Conservation (phyloP, 257 asterid genomes). For the Scutellaria minor region DNA sequence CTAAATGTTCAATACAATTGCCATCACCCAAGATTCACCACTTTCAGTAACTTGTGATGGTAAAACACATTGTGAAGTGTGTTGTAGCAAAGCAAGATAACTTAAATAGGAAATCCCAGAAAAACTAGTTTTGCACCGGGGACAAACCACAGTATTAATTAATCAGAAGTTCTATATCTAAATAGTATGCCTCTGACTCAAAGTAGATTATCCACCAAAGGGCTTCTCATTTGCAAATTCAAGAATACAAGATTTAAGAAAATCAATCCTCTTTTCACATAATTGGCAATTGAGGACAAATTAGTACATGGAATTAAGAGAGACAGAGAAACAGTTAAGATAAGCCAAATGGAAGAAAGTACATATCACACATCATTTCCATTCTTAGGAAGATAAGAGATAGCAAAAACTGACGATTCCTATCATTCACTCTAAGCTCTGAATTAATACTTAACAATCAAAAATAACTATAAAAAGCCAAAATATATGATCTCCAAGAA, state of each 20-base stretch:
- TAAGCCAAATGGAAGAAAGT: no score
- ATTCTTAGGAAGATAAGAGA: not conserved
- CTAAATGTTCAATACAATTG: not conserved
- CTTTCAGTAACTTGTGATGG: not conserved
- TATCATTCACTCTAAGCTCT: not conserved
- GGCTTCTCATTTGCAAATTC: not conserved
- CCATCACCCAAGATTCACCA: not conserved
- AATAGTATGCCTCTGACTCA: not conserved
- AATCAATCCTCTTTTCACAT: not conserved
- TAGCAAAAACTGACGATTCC: not conserved
- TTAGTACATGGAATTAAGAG: not conserved
- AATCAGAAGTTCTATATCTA: not conserved
- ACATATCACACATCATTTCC: not conserved
- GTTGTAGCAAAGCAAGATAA: not conserved
- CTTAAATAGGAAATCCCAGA: not conserved
- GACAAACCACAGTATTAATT: not conserved
- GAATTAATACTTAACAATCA: not conserved
- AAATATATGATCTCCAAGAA: not conserved
- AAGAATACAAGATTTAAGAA: constrained; percentile 1
- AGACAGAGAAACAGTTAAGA: not conserved
- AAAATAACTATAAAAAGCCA: not conserved
- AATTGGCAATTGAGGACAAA: not conserved
- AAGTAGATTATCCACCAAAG: not conserved
- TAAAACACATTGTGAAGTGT: not conserved
- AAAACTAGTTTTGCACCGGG: not conserved